These are phyloP conservation scores for Tubosaeta brunneosetosa DNA, from an alignment of 768 basidiomycete genomes.

Conservation along the genomic window DNA sequence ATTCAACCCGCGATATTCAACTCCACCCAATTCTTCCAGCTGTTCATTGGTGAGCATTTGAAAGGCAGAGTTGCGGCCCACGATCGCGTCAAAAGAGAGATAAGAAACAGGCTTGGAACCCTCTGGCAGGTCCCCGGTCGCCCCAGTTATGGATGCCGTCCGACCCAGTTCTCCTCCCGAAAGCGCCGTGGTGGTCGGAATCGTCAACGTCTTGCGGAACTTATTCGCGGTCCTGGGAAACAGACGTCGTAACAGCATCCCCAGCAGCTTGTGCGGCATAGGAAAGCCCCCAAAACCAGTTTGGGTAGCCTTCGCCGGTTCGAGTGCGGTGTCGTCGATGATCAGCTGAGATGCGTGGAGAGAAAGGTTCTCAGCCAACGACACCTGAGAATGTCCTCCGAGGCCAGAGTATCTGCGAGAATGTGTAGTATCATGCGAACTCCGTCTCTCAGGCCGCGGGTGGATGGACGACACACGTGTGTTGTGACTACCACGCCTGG, in stretches of 20 bases:
- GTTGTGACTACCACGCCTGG: slow-evolving; percentile 23
- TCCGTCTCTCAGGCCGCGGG: slow-evolving; percentile 7
- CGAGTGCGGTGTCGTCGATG: slow-evolving; percentile 14
- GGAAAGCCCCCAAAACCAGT: slow-evolving; percentile 71
- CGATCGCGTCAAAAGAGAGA: slow-evolving; percentile 77
- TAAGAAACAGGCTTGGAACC: slow-evolving; percentile 66
- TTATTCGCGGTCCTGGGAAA: slow-evolving; percentile 61
- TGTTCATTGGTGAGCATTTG: slow-evolving; percentile 70
- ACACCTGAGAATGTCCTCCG: slow-evolving; percentile 11
- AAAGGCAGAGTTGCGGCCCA: slow-evolving; percentile 80
- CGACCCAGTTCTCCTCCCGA: slow-evolving; percentile 28
- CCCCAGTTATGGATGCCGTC: slow-evolving; percentile 16
- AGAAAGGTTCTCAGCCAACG: slow-evolving; percentile 16
- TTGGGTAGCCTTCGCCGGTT: slow-evolving; percentile 29
- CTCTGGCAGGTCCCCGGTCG: slow-evolving; percentile 21
- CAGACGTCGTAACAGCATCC: slow-evolving; percentile 43
- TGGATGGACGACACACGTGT: not conserved
- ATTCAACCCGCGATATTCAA: slow-evolving; percentile 85
- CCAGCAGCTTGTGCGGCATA: slow-evolving; percentile 56
- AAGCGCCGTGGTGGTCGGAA: slow-evolving; percentile 65
- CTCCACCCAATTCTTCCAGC: slow-evolving; percentile 87
- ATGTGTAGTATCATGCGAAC: slow-evolving; percentile 7
- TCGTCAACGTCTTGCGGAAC: slow-evolving; percentile 67
- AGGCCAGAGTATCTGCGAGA: slow-evolving; percentile 12
- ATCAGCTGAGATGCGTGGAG: slow-evolving; percentile 7